These are phyloP conservation scores for Citrus unshiu DNA, from an alignment of 345 rosid genomes.

Conservation along the genomic window DNA sequence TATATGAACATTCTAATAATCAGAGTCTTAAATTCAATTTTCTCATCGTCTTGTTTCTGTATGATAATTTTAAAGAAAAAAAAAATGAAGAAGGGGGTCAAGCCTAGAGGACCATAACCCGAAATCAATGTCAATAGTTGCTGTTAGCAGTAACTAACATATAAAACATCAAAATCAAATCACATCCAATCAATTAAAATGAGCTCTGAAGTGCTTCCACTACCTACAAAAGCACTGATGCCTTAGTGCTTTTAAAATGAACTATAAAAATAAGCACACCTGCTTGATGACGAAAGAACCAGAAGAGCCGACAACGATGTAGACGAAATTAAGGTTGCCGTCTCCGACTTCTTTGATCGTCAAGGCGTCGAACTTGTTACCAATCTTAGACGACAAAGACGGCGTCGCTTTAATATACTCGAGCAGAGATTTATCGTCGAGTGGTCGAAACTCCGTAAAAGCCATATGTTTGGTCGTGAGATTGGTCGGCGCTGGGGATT, in stretches of 20 bases:
- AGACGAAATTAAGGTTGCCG: slow-evolving; percentile 92
- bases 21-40: neutral
- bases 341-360: slow-evolving; percentile 89
- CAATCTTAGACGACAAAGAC: slow-evolving; percentile 59
- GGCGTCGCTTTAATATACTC: slow-evolving; percentile 82
- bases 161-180: neutral
- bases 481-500: neutral
- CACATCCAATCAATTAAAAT: neutral
- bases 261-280: slow-evolving; percentile 39
- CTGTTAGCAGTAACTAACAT: neutral
- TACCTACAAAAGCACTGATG: neutral
- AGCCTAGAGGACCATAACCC: neutral
- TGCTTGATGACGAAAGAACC: slow-evolving; percentile 90
- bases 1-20: neutral
- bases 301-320: slow-evolving; percentile 54
- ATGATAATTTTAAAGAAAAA: neutral
- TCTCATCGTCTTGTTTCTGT: neutral
- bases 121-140: neutral
- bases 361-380: slow-evolving; percentile 53
- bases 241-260: neutral
- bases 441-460: slow-evolving; percentile 59
- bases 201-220: neutral
- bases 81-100: too few relatives aligned
- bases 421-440: slow-evolving; percentile 65
- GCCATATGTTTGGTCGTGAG: slow-evolving; percentile 31